Evolutionary conservation across 2,329 filamentous ascomycete genomes (phyloP).

Genomic region (Didymella pomorum): DNA sequence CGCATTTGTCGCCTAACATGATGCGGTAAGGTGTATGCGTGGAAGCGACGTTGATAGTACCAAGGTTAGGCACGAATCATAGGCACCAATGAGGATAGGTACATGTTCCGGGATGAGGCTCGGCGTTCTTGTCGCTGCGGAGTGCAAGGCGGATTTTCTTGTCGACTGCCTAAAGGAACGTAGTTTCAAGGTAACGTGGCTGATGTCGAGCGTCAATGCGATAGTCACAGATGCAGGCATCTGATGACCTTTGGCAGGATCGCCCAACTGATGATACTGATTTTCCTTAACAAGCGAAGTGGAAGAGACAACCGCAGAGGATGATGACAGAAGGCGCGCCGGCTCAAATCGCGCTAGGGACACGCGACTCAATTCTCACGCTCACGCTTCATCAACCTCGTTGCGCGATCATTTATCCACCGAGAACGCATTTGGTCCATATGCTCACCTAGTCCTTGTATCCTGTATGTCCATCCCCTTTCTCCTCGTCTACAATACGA

Average conservation of each 20-base stretch:
- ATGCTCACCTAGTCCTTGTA: too few species aligned
- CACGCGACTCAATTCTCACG: background rate
- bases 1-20: slow-evolving; percentile 13
- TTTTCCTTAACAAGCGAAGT: slow-evolving; percentile 1
- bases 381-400: background rate
- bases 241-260: background rate
- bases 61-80: slow-evolving; percentile 11
- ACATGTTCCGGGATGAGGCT: background rate
- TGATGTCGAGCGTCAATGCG: slow-evolving; percentile 1
- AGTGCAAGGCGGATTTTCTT: slow-evolving; percentile 10
- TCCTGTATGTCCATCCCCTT: too few species aligned
- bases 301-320: background rate
- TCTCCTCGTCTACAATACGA: too few species aligned
- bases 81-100: slow-evolving; percentile 5
- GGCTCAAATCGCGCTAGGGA: slow-evolving; percentile 2
- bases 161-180: slow-evolving; percentile 16
- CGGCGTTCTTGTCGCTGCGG: slow-evolving; percentile 20
- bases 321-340: background rate
- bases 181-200: background rate
- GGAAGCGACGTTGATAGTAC: slow-evolving; percentile 5
- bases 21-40: background rate
- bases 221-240: background rate
- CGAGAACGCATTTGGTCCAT: background rate
- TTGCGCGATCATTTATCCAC: background rate
- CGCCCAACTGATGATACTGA: background rate